These are phyloP conservation scores for Mangifera indica DNA, from an alignment of 345 rosid genomes.

Conservation along the genomic window DNA sequence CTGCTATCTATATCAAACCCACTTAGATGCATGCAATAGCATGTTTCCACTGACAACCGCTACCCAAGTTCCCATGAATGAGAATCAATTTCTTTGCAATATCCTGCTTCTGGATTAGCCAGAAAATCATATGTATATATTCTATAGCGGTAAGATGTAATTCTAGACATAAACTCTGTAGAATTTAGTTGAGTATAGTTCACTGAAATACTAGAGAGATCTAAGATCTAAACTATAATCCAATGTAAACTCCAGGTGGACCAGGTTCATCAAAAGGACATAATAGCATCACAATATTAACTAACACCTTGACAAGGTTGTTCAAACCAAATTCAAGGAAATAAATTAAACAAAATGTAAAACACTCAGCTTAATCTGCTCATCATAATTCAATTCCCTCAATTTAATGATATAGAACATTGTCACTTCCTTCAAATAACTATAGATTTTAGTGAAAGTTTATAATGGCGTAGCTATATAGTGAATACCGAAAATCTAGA, in stretches of 20 bases:
- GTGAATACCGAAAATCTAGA: constrained; percentile 11
- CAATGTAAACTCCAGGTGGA: not conserved
- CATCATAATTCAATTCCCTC: no score
- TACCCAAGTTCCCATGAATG: not conserved
- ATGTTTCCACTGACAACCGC: not conserved
- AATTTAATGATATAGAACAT: no score
- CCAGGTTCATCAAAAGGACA: not conserved
- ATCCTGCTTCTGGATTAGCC: not conserved
- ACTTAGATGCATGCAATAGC: not conserved
- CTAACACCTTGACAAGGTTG: no score
- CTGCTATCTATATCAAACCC: not conserved
- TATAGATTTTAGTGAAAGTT: not conserved
- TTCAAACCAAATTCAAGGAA: no score
- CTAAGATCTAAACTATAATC: not conserved
- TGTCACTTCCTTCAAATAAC: not conserved
- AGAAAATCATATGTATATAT: not conserved
- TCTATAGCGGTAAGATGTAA: no score
- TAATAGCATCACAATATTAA: no score
- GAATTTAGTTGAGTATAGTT: not conserved
- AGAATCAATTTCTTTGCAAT: not conserved
- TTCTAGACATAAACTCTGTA: not conserved
- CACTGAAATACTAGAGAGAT: not conserved
- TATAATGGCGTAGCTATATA: not conserved
- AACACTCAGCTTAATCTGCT: no score
- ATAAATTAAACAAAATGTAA: no score